A percentile compares a stretch with the other conserved stretches of the same genome.
Evolutionary conservation across 2,329 filamentous ascomycete genomes (phyloP).

Genomic region (Teratosphaeria destructans): DNA sequence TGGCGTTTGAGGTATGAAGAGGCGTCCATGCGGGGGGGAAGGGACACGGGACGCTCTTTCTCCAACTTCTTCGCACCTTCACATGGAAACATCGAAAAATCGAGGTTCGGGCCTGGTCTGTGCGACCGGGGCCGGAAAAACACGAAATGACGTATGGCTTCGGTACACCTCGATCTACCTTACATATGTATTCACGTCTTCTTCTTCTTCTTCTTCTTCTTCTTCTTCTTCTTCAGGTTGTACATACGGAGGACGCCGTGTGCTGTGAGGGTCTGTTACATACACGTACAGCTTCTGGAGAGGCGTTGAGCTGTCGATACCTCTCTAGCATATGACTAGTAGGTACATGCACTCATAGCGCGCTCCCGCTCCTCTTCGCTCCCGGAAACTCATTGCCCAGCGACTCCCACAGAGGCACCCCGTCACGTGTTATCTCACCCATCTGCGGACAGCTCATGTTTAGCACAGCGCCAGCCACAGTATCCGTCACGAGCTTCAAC

Average conservation of each 20-base stretch:
- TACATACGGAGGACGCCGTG: no score
- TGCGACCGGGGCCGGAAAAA: neutral
- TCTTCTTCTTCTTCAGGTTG: no score
- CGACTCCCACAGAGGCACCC: neutral
- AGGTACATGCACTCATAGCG: neutral
- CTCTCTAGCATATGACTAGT: no score
- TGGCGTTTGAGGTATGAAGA: conserved; percentile 71
- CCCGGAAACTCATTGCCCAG: neutral
- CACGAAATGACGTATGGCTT: neutral
- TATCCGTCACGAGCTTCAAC: neutral
- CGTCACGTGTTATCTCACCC: neutral
- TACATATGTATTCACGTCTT: no score
- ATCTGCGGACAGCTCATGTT: neutral
- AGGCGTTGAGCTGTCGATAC: neutral
- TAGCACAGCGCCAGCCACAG: neutral
- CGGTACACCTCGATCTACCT: no score
- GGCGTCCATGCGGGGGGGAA: conserved; percentile 57
- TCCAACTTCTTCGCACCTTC: neutral
- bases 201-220: no score
- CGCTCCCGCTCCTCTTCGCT: neutral
- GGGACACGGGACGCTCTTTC: no score
- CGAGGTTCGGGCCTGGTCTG: neutral
- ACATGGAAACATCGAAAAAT: neutral
- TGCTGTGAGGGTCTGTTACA: no score
- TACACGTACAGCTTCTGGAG: no score